phyloP scores from a whole-genome alignment of 306 rosid species.

The Oxytropis ochrocephala region DNA sequence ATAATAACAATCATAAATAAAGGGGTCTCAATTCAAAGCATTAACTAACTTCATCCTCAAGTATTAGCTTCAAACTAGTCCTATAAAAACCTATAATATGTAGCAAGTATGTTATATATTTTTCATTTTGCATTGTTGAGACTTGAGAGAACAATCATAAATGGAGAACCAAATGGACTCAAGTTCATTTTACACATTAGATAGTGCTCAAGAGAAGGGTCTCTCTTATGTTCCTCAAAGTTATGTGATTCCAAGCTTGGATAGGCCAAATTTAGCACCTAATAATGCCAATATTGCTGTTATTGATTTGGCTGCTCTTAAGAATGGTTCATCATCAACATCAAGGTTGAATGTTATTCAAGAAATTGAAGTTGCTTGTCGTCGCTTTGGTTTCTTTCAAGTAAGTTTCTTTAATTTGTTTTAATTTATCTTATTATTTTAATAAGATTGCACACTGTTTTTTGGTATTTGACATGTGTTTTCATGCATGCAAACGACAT shows the following conservation, averaged over 20 bases:
- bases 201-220: conserved; percentile 5
- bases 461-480: background rate
- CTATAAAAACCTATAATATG: background rate
- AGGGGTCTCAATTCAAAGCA: conserved; percentile 6
- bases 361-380: conserved; percentile 29
- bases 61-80: background rate
- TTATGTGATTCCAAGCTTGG: conserved; percentile 27
- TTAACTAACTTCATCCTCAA: background rate
- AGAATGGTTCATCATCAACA: background rate
- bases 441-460: background rate
- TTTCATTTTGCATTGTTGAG: background rate
- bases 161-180: background rate
- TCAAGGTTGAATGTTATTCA: conserved; percentile 15
- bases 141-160: background rate
- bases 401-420: conserved; percentile 1
- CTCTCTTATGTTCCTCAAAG: conserved; percentile 28
- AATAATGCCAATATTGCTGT: conserved; percentile 26
- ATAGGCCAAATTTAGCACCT: conserved; percentile 22
- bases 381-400: conserved; percentile 43
- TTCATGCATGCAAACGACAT: too few relatives aligned
- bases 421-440: too few relatives aligned
- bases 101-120: background rate
- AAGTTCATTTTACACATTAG: background rate
- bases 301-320: conserved; percentile 31
- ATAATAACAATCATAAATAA: background rate